Base-by-base conservation (phyloP, 768 basidiomycete genomes). In the Mycena sanguinolenta region DNA sequence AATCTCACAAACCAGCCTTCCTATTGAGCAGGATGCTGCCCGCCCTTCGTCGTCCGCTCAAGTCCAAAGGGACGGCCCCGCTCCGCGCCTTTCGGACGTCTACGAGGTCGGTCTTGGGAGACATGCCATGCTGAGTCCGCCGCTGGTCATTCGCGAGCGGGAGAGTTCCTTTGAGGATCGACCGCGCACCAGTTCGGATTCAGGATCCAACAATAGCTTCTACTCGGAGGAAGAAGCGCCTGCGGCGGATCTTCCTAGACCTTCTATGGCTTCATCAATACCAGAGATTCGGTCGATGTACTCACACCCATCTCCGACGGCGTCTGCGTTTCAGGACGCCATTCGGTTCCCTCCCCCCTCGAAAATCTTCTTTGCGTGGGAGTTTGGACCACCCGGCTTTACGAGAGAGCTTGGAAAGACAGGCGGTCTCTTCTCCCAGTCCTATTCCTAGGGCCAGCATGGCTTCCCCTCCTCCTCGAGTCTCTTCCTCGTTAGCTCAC, bases 281-380 rank as follows among this genome's bases (percentile, higher is more conserved):
- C 85, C 79, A 21, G 85, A 83, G 71, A 34, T 17, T 57, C 84
- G 90, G 46, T 92, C 92, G 16, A 88, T 90, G 63, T 91, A 91
- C 77, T 90, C 91, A 13, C 89, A 90, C 71, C 84, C 87, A 6
- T 94, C 93, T 13, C 93, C 93, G 2, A 92, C 92, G 4, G 89
- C 86, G 8, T 94, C 93, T n/a, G 92, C 91, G n/a, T 95, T 95
- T 80, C 88, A 89, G 30, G 92, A 93, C 73, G 88, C 85, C 19
- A 77, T 88, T 49, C 84, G 82, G 55, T 77, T 64, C 69, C 34
- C 65, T 60, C 67, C 73, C 67, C 57, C 75, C 63, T n/a, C 57
- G 70, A 36, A 55, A 42, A 17, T 64, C 70, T 39, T 69, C 63
- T 10, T 72, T 42, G 58, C 71, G 73, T 58, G 52, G 46, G 50